A percentile compares a stretch with the other conserved stretches of the same genome.
These are phyloP conservation scores for Starmera stellimalicola DNA, from an alignment of 1,139 yeast genomes.

Conservation along the genomic window DNA sequence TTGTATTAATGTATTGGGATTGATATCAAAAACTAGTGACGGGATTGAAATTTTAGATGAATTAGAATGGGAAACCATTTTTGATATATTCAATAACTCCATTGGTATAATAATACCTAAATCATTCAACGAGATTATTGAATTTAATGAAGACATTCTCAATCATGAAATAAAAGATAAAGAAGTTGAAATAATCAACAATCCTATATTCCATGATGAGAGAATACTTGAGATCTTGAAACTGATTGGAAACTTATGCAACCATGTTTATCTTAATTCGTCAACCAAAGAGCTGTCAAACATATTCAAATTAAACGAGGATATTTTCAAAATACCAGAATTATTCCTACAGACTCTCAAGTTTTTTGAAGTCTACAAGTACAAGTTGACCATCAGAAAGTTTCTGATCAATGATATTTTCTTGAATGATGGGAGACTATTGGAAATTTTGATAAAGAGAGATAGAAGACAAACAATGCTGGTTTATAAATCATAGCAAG, in stretches of 20 bases:
- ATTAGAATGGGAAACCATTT: slow-evolving; percentile 60
- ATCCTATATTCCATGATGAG: slow-evolving; percentile 22
- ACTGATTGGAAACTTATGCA: slow-evolving; percentile 53
- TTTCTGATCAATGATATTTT: slow-evolving; percentile 36
- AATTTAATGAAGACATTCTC: slow-evolving; percentile 14
- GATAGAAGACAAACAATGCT: neutral
- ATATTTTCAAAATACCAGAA: slow-evolving; percentile 45
- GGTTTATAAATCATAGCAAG: neutral
- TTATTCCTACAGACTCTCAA: slow-evolving; percentile 53
- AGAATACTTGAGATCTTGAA: slow-evolving; percentile 41
- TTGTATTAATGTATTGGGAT: slow-evolving; percentile 71
- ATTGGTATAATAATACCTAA: slow-evolving; percentile 49
- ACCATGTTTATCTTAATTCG: slow-evolving; percentile 52
- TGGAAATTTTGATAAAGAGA: neutral
- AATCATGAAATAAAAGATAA: slow-evolving; percentile 10
- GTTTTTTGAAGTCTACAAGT: slow-evolving; percentile 58
- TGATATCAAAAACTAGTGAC: slow-evolving; percentile 61
- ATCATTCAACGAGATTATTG: slow-evolving; percentile 12
- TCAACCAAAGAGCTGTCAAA: slow-evolving; percentile 55
- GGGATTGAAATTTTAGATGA: slow-evolving; percentile 87
- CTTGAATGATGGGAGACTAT: neutral
- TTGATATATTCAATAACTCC: slow-evolving; percentile 43
- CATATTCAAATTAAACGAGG: slow-evolving; percentile 43
- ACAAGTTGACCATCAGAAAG: slow-evolving; percentile 52
- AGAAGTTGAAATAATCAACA: slow-evolving; percentile 1